Conservation (phyloP, 257 asterid genomes). For the Galeopsis tetrahit region DNA sequence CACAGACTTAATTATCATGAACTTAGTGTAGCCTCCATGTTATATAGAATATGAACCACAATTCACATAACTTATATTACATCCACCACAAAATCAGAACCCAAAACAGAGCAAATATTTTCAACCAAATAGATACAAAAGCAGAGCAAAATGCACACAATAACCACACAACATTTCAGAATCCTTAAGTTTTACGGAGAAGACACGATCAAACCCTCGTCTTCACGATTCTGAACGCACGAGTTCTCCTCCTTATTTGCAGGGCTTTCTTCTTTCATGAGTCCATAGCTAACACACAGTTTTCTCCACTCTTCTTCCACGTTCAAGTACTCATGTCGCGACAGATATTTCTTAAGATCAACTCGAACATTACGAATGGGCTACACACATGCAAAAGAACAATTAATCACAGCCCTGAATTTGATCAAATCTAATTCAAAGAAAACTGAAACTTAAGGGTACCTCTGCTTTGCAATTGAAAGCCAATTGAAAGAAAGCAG, state of each 20-base stretch:
- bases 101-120: background rate
- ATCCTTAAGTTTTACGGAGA: slow-evolving; percentile 9
- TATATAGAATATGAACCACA: too few species aligned
- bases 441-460: background rate
- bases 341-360: slow-evolving; percentile 68
- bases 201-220: slow-evolving; percentile 14
- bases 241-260: slow-evolving; percentile 25
- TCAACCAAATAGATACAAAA: background rate
- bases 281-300: slow-evolving; percentile 53
- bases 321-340: slow-evolving; percentile 56
- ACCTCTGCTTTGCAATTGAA: slow-evolving; percentile 80
- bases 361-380: slow-evolving; percentile 58
- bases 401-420: background rate
- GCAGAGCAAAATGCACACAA: background rate
- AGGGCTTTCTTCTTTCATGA: slow-evolving; percentile 44
- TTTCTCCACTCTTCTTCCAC: slow-evolving; percentile 63
- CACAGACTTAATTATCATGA: background rate
- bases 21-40: too few species aligned
- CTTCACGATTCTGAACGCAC: slow-evolving; percentile 28
- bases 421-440: background rate
- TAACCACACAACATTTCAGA: slow-evolving; percentile 5
- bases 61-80: background rate
- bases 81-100: slow-evolving; percentile 25
- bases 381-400: slow-evolving; percentile 37
- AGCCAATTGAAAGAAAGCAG: slow-evolving; percentile 67